phyloP scores from a whole-genome alignment of 208 protist species.

The Wallacemonas sp. region DNA sequence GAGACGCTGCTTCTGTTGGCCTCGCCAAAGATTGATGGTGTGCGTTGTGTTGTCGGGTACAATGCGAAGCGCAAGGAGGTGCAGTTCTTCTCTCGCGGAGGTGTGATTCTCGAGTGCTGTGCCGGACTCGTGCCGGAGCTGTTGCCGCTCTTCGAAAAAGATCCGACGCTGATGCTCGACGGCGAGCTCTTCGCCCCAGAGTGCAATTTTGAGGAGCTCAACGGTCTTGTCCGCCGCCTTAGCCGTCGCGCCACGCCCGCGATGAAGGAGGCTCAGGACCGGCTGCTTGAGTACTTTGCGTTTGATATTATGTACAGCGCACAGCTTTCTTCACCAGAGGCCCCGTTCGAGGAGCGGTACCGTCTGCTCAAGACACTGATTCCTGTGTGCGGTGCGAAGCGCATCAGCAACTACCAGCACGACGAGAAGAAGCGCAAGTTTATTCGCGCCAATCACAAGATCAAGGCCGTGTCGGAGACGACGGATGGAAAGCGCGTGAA shows the following conservation, averaged over 20 bases:
- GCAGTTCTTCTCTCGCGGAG: conserved; percentile 87
- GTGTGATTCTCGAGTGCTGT: conserved; percentile 86
- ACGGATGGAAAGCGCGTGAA: conserved; percentile 36
- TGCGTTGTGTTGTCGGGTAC: conserved; percentile 87
- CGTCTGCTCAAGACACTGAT: conserved; percentile 80
- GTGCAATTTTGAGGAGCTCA: conserved; percentile 89
- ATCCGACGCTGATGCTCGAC: conserved; percentile 82
- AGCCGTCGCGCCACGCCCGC: conserved; percentile 32
- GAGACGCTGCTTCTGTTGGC: conserved; percentile 57
- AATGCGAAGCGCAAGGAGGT: conserved; percentile 56
- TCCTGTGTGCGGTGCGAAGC: conserved; percentile 75
- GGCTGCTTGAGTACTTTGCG: conserved; percentile 83
- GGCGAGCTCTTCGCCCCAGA: conserved; percentile 85
- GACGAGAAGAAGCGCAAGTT: conserved; percentile 79
- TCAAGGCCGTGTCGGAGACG: not conserved
- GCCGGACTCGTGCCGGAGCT: conserved; percentile 68
- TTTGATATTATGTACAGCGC: conserved; percentile 90
- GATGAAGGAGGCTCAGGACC: conserved; percentile 41
- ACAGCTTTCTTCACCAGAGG: conserved; percentile 45
- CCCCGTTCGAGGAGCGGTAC: conserved; percentile 82
- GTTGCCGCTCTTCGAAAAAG: conserved; percentile 68
- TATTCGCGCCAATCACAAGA: conserved; percentile 46
- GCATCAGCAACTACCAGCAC: conserved; percentile 84
- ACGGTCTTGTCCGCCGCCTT: conserved; percentile 73
- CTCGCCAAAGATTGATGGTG: conserved; percentile 90